Evolutionary conservation across 306 rosid genomes (phyloP), one percentile per base, ranked within the genome.

Genomic region (Rubus idaeus): DNA sequence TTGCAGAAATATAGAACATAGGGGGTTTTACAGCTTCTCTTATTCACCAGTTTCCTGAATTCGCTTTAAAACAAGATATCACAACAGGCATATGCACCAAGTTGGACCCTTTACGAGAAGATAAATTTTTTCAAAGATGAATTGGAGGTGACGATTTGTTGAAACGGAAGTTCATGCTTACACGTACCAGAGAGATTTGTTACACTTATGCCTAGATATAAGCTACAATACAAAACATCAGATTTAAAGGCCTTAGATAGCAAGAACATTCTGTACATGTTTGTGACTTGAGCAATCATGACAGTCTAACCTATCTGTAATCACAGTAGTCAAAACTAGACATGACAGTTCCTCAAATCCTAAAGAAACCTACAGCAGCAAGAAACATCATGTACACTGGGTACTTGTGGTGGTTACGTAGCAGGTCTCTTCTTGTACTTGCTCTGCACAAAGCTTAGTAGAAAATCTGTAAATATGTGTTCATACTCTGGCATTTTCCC

Each of bases 401-500:
- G 40, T 35, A n/a, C 41, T 64, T 13, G 63, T 63, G 9, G 35
- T 44, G 55, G 9, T 62, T 45, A 81, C 55, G 77, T 52, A 53
- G 80, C 23, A 42, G 74, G 70, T 71, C 81, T 88, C 77, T 85
- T 89, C 84, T 75, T 88, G 73, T 75, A 87, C 79, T 89, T 87
- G 75, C 87, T 90, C 56, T 84, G 86, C 77, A 62, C 88, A 75
- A 93, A 80, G 83, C 86, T 88, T 77, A 90, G 82, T 17, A 93
- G 82, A 83, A 93, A 93, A 82, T 93, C 98, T 47, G 98, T 93
- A 85, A 93, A 88, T 74, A 93, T 90, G 75, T 91, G 94, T 68
- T 93, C 98, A 52, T 93, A 93, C 69, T 88, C 98, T 21, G 97
- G 98, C 89, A 93, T 83, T 81, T 93, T 93, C 20, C 98, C 98